These are phyloP conservation scores for Licmophora abbreviata DNA, from an alignment of 108 stramenopile species.

Conservation along the genomic window DNA sequence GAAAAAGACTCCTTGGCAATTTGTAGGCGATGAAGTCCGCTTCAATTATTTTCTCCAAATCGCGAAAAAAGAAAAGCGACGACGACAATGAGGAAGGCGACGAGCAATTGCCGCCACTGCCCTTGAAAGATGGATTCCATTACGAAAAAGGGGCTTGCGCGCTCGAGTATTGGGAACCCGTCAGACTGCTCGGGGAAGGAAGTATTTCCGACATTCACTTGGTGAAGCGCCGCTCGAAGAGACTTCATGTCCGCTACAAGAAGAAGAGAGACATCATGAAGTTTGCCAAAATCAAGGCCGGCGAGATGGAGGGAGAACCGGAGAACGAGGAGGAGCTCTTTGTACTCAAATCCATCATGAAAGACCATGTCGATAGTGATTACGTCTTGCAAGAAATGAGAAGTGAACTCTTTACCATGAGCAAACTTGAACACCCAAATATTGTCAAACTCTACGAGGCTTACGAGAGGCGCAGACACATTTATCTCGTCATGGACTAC, in stretches of 20 bases:
- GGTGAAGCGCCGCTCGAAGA: constrained; percentile 3
- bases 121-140: no score
- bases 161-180: constrained; percentile 12
- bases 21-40: no score
- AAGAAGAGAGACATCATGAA: constrained; percentile 8
- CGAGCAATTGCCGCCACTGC: no score
- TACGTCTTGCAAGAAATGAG: constrained; percentile 23
- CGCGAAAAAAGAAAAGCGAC: no score
- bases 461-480: constrained; percentile 40
- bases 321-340: constrained; percentile 14
- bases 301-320: no score
- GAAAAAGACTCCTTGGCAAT: no score
- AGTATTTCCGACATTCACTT: constrained; percentile 9
- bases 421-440: constrained; percentile 79
- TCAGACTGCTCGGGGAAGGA: constrained; percentile 6
- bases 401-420: constrained; percentile 19
- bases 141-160: no score
- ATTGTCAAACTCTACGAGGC: constrained; percentile 82
- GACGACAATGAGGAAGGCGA: no score
- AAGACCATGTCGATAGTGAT: constrained; percentile 16
- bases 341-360: constrained; percentile 19
- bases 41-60: no score
- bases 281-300: not conserved
- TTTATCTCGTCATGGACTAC: constrained; percentile 63
- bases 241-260: constrained; percentile 9